phyloP scores from a whole-genome alignment of 495 filamentous ascomycete species.

The Margaritispora aquatica region DNA sequence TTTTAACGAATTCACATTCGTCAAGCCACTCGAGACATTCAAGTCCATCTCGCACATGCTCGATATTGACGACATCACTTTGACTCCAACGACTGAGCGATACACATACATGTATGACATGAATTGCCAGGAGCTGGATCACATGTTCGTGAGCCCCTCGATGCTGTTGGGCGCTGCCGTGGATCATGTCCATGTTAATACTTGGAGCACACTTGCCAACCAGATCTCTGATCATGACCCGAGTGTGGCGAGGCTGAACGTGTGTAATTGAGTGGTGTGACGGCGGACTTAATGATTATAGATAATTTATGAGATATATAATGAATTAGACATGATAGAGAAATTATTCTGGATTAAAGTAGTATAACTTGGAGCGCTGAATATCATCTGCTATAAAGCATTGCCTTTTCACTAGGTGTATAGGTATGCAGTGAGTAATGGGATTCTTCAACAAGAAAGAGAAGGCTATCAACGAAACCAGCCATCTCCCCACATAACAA shows the following conservation, averaged over 20 bases:
- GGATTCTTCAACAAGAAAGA: too few species aligned
- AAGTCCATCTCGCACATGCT: slow-evolving; percentile 32
- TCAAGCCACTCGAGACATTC: slow-evolving; percentile 42
- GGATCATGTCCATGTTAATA: slow-evolving; percentile 58
- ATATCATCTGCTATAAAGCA: too few species aligned
- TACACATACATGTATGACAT: slow-evolving; percentile 54
- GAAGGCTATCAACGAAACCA: too few species aligned
- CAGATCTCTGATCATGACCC: slow-evolving; percentile 55
- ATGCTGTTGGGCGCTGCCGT: slow-evolving; percentile 32
- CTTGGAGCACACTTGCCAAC: slow-evolving; percentile 44
- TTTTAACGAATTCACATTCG: slow-evolving; percentile 59
- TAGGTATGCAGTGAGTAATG: too few species aligned
- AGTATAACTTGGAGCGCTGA: too few species aligned
- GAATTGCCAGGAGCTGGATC: slow-evolving; percentile 53
- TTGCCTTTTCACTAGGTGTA: too few species aligned
- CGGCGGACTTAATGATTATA: too few species aligned
- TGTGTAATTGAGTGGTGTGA: neutral
- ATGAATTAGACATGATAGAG: too few species aligned
- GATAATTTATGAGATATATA: neutral
- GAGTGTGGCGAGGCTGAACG: slow-evolving; percentile 34
- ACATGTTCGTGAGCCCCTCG: slow-evolving; percentile 48
- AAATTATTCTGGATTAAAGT: too few species aligned
- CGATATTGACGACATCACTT: slow-evolving; percentile 47
- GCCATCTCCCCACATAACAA: too few species aligned
- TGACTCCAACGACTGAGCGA: slow-evolving; percentile 40